phyloP scores from a whole-genome alignment of 1,284 basidiomycete species.

The Fomitiporia mediterranea region DNA sequence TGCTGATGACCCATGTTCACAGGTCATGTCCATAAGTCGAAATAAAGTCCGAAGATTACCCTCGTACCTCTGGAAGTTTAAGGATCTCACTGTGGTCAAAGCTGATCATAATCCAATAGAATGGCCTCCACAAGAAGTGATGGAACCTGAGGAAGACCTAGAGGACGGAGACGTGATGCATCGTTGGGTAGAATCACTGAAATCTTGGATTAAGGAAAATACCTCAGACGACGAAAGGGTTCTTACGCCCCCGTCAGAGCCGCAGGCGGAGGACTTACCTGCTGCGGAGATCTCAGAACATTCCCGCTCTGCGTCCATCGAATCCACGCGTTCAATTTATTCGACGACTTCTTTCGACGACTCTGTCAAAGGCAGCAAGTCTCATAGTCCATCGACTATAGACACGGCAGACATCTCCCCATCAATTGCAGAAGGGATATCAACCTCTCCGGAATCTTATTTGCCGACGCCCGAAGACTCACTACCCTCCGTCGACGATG shows the following conservation, averaged over 20 bases:
- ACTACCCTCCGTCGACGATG: slow-evolving; percentile 32
- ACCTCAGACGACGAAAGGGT: slow-evolving; percentile 11
- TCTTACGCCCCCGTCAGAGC: background rate
- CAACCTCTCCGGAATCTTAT: slow-evolving; percentile 50
- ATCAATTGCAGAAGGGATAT: slow-evolving; percentile 34
- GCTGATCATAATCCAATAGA: slow-evolving; percentile 89
- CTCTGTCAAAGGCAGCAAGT: slow-evolving; percentile 30
- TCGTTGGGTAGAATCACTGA: slow-evolving; percentile 70
- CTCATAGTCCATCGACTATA: slow-evolving; percentile 46
- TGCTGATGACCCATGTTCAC: slow-evolving; percentile 13
- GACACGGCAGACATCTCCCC: slow-evolving; percentile 43
- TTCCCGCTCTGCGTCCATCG: slow-evolving; percentile 58
- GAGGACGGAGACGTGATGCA: slow-evolving; percentile 52
- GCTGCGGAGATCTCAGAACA: slow-evolving; percentile 44
- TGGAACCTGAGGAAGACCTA: slow-evolving; percentile 39
- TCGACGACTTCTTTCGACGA: slow-evolving; percentile 33
- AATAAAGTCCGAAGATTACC: slow-evolving; percentile 85
- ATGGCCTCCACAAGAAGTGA: slow-evolving; percentile 73
- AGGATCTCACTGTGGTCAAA: slow-evolving; percentile 75
- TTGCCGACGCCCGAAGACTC: slow-evolving; percentile 57
- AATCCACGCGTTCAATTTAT: slow-evolving; percentile 52
- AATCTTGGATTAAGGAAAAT: slow-evolving; percentile 69
- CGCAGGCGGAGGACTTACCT: slow-evolving; percentile 22
- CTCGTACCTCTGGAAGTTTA: slow-evolving; percentile 72
- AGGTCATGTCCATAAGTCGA: slow-evolving; percentile 85